These are phyloP conservation scores for Aspergillus ruber DNA, from an alignment of 2,329 filamentous ascomycete species.

Conservation along the genomic window DNA sequence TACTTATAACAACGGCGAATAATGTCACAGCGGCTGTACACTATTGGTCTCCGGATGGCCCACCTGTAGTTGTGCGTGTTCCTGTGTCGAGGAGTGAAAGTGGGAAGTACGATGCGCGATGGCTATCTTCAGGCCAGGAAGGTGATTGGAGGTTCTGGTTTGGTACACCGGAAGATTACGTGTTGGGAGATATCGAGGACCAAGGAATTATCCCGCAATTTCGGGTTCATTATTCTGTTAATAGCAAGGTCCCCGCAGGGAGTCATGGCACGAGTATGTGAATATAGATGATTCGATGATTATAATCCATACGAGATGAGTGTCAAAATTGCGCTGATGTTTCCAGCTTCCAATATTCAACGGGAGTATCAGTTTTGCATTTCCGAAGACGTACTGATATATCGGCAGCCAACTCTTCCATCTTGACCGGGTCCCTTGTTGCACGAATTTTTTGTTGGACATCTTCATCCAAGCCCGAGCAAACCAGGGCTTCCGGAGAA, in stretches of 20 bases:
- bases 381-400: too few relatives aligned
- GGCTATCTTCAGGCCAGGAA: conserved; percentile 18
- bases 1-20: conserved; percentile 35
- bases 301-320: neutral
- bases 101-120: conserved; percentile 30
- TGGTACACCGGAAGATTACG: conserved; percentile 27
- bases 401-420: too few relatives aligned
- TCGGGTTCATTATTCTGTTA: conserved; percentile 22
- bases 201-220: conserved; percentile 19
- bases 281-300: conserved; percentile 7
- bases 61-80: conserved; percentile 25
- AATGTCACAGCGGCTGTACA: conserved; percentile 26
- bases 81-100: conserved; percentile 27
- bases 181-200: conserved; percentile 25
- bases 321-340: neutral
- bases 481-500: too few relatives aligned
- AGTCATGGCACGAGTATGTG: conserved; percentile 13
- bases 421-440: too few relatives aligned
- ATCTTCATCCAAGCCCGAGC: too few relatives aligned
- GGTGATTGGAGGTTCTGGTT: conserved; percentile 28
- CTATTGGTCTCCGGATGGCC: conserved; percentile 24
- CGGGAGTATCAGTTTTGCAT: too few relatives aligned
- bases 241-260: conserved; percentile 12
- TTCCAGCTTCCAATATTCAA: too few relatives aligned
- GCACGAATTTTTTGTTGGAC: too few relatives aligned